phyloP scores from a whole-genome alignment of 352 stramenopile species.

The Phytophthora cactorum region DNA sequence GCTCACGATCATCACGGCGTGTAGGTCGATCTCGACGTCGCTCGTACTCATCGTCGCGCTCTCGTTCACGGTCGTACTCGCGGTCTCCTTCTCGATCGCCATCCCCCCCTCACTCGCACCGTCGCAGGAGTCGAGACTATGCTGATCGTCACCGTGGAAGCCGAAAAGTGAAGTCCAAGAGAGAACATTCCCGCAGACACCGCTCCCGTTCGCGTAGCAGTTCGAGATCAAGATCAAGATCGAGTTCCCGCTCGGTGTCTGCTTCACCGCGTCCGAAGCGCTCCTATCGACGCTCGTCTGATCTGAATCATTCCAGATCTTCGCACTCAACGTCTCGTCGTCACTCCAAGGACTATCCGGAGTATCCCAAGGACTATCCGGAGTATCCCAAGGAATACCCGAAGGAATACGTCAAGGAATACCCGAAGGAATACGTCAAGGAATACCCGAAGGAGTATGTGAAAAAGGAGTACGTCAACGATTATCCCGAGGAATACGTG shows the following conservation, averaged over 20 bases:
- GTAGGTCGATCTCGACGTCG: constrained; percentile 34
- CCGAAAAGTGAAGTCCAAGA: constrained; percentile 24
- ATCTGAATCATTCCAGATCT: constrained; percentile 23
- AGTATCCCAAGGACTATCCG: constrained; percentile 20
- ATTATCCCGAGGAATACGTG: constrained; percentile 23
- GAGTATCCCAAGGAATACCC: no score
- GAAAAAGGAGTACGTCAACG: constrained; percentile 28
- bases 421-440: constrained; percentile 21
- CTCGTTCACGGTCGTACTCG: constrained; percentile 46
- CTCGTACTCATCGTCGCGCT: constrained; percentile 52
- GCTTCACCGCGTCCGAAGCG: constrained; percentile 31
- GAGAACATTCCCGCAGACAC: constrained; percentile 29
- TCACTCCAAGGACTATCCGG: constrained; percentile 29
- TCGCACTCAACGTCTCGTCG: constrained; percentile 28
- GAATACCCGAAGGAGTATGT: constrained; percentile 26
- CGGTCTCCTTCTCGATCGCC: constrained; percentile 31
- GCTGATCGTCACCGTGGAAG: constrained; percentile 18
- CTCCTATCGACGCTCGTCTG: constrained; percentile 36
- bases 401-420: constrained; percentile 20
- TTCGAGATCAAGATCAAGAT: constrained; percentile 46
- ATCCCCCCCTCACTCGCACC: constrained; percentile 25
- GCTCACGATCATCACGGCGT: constrained; percentile 40
- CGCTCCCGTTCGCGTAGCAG: constrained; percentile 41
- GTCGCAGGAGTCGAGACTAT: constrained; percentile 34
- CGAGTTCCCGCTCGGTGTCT: constrained; percentile 45